Percentiles rank a stretch among this genome's conserved stretches.
Evolutionary conservation across 768 basidiomycete species (phyloP).

Genomic region (Lactarius quietus): DNA sequence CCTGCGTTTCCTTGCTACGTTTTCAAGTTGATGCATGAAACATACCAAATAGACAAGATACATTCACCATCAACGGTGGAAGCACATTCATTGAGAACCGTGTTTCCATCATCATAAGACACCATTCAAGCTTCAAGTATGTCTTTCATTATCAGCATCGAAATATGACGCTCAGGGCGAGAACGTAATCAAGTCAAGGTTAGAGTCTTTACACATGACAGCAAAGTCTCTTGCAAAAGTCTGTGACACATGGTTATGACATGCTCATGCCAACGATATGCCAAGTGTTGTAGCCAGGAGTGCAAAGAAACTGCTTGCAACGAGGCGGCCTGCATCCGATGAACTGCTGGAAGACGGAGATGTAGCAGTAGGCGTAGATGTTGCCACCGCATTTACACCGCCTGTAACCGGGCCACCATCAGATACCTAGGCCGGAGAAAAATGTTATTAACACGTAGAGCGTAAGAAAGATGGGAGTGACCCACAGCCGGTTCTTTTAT

Average conservation of each 20-base stretch:
- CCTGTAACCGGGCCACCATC: slow-evolving; percentile 41
- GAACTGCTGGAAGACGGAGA: slow-evolving; percentile 1
- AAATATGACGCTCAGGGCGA: no score
- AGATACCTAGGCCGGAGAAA: slow-evolving; percentile 31
- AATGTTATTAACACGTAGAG: neutral
- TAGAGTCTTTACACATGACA: neutral
- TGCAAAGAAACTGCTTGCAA: slow-evolving; percentile 13
- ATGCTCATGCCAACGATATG: slow-evolving; percentile 7
- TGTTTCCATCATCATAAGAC: no score
- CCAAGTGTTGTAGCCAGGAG: slow-evolving; percentile 5
- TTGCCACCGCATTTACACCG: slow-evolving; percentile 33
- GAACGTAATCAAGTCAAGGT: neutral
- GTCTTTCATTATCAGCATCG: no score
- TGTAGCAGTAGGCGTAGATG: slow-evolving; percentile 15
- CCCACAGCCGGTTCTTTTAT: slow-evolving; percentile 36
- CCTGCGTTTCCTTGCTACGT: no score
- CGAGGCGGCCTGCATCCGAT: neutral
- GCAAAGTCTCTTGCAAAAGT: neutral
- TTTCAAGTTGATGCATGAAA: no score
- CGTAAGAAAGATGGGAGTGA: neutral
- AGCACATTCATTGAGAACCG: no score
- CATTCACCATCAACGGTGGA: no score
- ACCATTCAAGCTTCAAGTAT: no score
- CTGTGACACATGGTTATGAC: neutral
- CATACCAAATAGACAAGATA: no score